Evolutionary conservation across 2,329 filamentous ascomycete genomes (phyloP), one percentile per base, ranked within the genome.

Genomic region (Scedosporium boydii): DNA sequence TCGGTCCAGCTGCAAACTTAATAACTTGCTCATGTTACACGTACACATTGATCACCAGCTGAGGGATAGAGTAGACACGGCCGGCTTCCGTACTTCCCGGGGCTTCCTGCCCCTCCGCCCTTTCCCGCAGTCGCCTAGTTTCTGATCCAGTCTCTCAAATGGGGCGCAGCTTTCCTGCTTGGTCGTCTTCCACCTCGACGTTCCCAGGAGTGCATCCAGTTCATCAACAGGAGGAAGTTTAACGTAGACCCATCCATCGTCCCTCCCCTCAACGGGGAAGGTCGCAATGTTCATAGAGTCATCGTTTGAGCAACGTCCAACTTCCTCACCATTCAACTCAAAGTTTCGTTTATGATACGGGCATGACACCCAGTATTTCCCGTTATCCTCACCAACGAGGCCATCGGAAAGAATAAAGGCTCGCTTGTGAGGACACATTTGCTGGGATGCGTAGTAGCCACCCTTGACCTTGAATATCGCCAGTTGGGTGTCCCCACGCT

Each of bases 371-470:
- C 89, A 96, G 53, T 62, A 62, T 26, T 62, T 62, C 62, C 63
- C 42, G 57, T 72, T 67, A 27, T 85, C 82, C 66, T 91, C 87
- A 48, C 93, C 92, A 57, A 96, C 82, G 7, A 96, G 77, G 1
- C 91, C 91, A 71, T 96, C 93, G 0, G 88, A 89, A 27, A 96
- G 84, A n/a, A 93, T 88, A 70, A 96, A 96, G 1, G 91, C 87
- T 10, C 91, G 87, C 76, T 93, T 95, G 77, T 96, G 91, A 9
- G 92, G 92, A 72, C 92, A 96, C 92, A 96, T 96, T 72, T 96
- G 91, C 76, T 96, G 92, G 14, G 89, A 89, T 63, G 90, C 89
- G 73, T 93, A 93, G 79, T 87, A 96, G 61, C 83, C 83, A 21
- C 91, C 91, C 61, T 85, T 84, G 65, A 96, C 83, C 69, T 91